phyloP scores from a whole-genome alignment of 495 filamentous ascomycete genomes.

The Penicillium samsonianum region DNA sequence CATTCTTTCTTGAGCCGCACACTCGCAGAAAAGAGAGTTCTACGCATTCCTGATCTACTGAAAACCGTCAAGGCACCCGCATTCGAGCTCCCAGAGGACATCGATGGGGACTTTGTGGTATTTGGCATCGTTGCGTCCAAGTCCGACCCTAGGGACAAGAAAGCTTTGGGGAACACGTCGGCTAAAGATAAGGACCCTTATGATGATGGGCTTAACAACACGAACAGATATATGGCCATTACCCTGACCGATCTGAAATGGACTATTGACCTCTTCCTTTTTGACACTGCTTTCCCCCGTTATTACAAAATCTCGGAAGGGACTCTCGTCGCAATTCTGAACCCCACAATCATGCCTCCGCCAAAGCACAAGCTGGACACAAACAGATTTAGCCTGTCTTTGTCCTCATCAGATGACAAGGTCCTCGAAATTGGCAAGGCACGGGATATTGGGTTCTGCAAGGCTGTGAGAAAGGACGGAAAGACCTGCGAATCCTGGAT shows the following conservation, averaged over 20 bases:
- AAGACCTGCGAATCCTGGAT: constrained; percentile 80
- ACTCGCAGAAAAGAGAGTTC: constrained; percentile 72
- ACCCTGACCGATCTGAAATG: constrained; percentile 84
- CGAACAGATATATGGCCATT: constrained; percentile 87
- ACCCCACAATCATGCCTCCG: constrained; percentile 87
- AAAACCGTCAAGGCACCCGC: constrained; percentile 76
- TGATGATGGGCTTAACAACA: constrained; percentile 57
- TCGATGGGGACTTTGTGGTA: constrained; percentile 83
- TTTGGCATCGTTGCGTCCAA: constrained; percentile 86
- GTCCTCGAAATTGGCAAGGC: constrained; percentile 86
- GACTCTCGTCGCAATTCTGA: constrained; percentile 89
- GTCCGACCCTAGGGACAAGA: constrained; percentile 73
- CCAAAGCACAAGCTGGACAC: constrained; percentile 68
- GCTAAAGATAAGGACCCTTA: constrained; percentile 47
- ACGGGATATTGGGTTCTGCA: constrained; percentile 88
- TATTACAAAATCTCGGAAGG: constrained; percentile 90
- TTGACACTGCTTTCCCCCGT: constrained; percentile 83
- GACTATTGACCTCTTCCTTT: constrained; percentile 90
- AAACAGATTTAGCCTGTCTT: constrained; percentile 76
- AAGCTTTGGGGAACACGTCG: constrained; percentile 48
- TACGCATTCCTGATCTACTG: constrained; percentile 79
- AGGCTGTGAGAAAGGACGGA: constrained; percentile 79
- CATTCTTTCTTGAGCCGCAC: constrained; percentile 75
- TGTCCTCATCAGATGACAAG: constrained; percentile 81
- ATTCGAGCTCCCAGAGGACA: constrained; percentile 83